Percentiles rank a stretch among this genome's conserved stretches.
These are phyloP conservation scores for Cruciata laevipes DNA, from an alignment of 257 asterid species.

Conservation along the genomic window DNA sequence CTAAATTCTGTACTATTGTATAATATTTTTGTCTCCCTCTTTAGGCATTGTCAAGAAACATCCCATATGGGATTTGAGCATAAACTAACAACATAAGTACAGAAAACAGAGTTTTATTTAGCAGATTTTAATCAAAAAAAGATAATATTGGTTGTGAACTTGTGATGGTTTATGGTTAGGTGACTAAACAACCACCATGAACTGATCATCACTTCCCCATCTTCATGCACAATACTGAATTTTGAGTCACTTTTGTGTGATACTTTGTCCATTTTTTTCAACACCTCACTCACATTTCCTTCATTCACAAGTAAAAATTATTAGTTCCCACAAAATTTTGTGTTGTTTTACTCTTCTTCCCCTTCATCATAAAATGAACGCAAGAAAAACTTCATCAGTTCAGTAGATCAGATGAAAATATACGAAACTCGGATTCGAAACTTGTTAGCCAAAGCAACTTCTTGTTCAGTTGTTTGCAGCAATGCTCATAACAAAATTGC, in stretches of 20 bases:
- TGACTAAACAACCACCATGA: slow-evolving; percentile 31
- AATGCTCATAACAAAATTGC: too few species aligned
- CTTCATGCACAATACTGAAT: slow-evolving; percentile 13
- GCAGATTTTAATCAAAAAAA: slow-evolving; percentile 6
- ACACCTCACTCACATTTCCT: slow-evolving; percentile 20
- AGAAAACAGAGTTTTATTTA: slow-evolving; percentile 8
- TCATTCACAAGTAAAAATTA: slow-evolving; percentile 20
- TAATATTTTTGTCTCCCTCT: slow-evolving; percentile 13
- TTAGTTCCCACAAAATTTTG: slow-evolving; percentile 1
- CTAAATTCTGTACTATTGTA: slow-evolving; percentile 2
- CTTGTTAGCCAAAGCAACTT: too few species aligned
- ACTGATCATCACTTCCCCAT: slow-evolving; percentile 12
- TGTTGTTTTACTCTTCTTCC: background rate
- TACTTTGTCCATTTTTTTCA: slow-evolving; percentile 16
- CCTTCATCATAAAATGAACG: background rate
- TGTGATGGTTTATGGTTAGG: slow-evolving; percentile 28
- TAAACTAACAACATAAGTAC: slow-evolving; percentile 16
- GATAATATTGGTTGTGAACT: slow-evolving; percentile 26
- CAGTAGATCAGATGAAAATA: too few species aligned
- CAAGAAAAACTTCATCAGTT: too few species aligned
- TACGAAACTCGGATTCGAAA: too few species aligned
- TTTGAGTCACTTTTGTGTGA: slow-evolving; percentile 5
- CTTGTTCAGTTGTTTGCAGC: too few species aligned
- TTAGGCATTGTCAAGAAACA: slow-evolving; percentile 15
- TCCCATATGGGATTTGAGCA: slow-evolving; percentile 14